These are phyloP conservation scores for Trichoderma koningii DNA, from an alignment of 2,329 filamentous ascomycete species.

Conservation along the genomic window DNA sequence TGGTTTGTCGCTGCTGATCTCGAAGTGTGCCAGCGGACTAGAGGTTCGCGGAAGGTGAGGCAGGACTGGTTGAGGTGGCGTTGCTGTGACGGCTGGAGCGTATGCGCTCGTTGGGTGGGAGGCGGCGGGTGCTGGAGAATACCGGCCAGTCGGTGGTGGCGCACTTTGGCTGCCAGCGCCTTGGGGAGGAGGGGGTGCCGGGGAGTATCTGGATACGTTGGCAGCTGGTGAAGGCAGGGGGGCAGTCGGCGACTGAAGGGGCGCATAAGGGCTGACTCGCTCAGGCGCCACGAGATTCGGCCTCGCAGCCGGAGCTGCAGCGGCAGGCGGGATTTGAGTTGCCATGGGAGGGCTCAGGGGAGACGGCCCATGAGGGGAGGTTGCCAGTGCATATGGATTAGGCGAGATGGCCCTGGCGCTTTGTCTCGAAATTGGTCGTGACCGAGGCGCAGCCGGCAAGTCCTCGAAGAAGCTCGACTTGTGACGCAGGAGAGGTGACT, in stretches of 20 bases:
- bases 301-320: conserved; percentile 24
- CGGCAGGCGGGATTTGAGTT: conserved; percentile 33
- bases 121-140: conserved; percentile 52
- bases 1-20: conserved; percentile 50
- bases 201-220: conserved; percentile 61
- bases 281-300: conserved; percentile 56
- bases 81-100: conserved; percentile 39
- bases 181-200: conserved; percentile 50
- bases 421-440: conserved; percentile 62
- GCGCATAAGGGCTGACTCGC: conserved; percentile 56
- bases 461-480: conserved; percentile 75
- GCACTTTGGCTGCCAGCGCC: conserved; percentile 45
- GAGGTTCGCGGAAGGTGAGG: conserved; percentile 65
- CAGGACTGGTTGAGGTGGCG: conserved; percentile 49
- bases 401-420: conserved; percentile 50
- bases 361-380: conserved; percentile 33
- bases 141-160: conserved; percentile 50
- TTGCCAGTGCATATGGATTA: conserved; percentile 29
- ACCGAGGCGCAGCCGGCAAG: conserved; percentile 63
- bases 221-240: conserved; percentile 40
- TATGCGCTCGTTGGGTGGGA: conserved; percentile 49
- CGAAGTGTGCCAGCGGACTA: conserved; percentile 66
- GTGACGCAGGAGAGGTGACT: conserved; percentile 40
- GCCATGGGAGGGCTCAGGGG: conserved; percentile 33
- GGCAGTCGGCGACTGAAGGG: conserved; percentile 43